Base-by-base conservation (phyloP, 352 stramenopile species). In the Pythium utonaiense region DNA sequence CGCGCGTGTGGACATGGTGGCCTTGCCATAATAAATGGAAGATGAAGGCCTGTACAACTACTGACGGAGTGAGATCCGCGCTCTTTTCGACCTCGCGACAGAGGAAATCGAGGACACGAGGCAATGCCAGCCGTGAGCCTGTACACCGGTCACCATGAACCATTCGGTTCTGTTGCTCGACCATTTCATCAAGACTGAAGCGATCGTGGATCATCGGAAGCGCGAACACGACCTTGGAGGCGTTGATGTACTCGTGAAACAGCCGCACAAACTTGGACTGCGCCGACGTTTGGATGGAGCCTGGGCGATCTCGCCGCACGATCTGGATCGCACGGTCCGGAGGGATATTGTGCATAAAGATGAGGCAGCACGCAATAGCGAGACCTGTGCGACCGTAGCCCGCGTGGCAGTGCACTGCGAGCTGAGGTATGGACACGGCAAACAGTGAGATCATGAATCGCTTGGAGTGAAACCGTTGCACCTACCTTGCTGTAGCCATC, bases 341-440 rank as follows among this genome's bases (percentile, higher is more conserved):
- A 34, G 77, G 68, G 24, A 91, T 85, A 56, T 86, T 87, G 60
- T 94, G 84, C 60, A 92, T 77, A 68, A 91, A 95, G 27, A 96
- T 81, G 1, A 96, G 49, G 21, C 75, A 77, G 69, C 89, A 96
- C 0, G 88, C 89, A 30, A 96, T 96, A 6, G 86, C 87, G 6
- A 96, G 77, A 0, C 89, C 88, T 3, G 89, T 97, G 21, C 88
- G 78, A 17, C 82, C 89, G 54, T 95, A 97, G 2, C 88, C 89
- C 36, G 89, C 88, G 58, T 96, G 89, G 40, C 89, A 97, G 59
- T 97, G 89, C 12, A 96, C 89, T 3, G 89, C 87, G 3, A 96
- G 57, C 77, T 92, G 22, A 6, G 31, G 24, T 22, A 7, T 12
- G 16, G 53, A 9, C 5, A 17, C 21, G 25, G 24, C 12, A 16